Evolutionary conservation across 1,284 basidiomycete genomes (phyloP), one percentile per base, ranked within the genome.

Genomic region (Inonotus hispidus): DNA sequence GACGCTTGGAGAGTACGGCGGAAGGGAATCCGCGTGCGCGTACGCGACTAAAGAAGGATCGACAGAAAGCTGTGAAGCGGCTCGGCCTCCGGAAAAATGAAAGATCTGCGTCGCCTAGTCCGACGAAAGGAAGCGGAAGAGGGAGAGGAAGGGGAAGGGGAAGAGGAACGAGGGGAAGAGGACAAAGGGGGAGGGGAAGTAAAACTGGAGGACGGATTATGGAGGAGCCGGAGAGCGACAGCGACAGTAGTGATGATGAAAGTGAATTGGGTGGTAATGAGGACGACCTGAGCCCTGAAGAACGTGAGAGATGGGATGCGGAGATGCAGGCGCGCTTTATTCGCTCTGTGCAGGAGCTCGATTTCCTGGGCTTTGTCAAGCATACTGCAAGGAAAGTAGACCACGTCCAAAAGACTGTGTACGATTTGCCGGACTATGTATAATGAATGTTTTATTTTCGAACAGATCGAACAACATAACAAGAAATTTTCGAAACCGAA

Each of bases 301-400:
- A 47, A 21, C 45, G 73, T 29, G 83, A 83, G 64, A 73, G 73
- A 65, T 87, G 84, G 83, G 78, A 77, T 63, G 63, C 81, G 61
- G 81, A 88, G 66, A 77, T 85, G 23, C 90, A 92, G 68, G 87
- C 87, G 39, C 77, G 90, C 25, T 92, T 92, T 70, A 80, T 91
- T 59, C 79, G 87, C 19, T 82, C 87, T 8, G 69, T 91, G 68
- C 90, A 92, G 63, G 89, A 92, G 67, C 78, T 92, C 23, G 90
- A 92, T 68, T 85, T 84, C 66, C 70, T 91, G 58, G 90, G 90
- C 7, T 82, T 92, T 67, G 72, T 92, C 67, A 89, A 88, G 69
- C 88, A 89, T 65, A 91, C 88, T 1, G 82, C 84, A 41, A 75
- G 89, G 62, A 91, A 89, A 70, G 79, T 79, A 5, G 90, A 92